phyloP scores from a whole-genome alignment of 2,329 filamentous ascomycete genomes.

The Karstenula rhodostoma region DNA sequence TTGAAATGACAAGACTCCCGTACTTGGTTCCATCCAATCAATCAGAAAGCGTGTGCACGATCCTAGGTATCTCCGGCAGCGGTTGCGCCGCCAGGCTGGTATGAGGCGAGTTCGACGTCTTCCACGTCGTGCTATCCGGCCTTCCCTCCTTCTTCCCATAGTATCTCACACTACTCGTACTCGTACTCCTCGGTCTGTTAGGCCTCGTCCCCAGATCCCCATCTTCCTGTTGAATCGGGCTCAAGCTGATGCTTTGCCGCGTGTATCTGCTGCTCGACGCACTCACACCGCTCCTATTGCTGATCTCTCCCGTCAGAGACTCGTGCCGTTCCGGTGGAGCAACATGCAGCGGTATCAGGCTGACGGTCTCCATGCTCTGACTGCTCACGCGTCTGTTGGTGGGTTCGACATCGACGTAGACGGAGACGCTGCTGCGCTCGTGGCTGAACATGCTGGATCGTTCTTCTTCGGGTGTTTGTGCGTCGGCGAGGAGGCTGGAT shows the following conservation, averaged over 20 bases:
- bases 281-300: slow-evolving; percentile 32
- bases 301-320: slow-evolving; percentile 21
- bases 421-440: slow-evolving; percentile 35
- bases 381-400: slow-evolving; percentile 29
- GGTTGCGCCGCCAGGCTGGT: slow-evolving; percentile 26
- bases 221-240: slow-evolving; percentile 30
- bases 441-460: slow-evolving; percentile 46
- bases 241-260: slow-evolving; percentile 32
- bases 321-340: slow-evolving; percentile 30
- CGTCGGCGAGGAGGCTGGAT: slow-evolving; percentile 35
- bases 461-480: slow-evolving; percentile 30
- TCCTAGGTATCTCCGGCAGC: slow-evolving; percentile 32
- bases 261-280: slow-evolving; percentile 22
- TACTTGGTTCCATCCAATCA: background rate
- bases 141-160: slow-evolving; percentile 27
- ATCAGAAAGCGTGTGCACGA: slow-evolving; percentile 39
- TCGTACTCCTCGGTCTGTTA: slow-evolving; percentile 37
- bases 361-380: slow-evolving; percentile 31
- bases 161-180: slow-evolving; percentile 37
- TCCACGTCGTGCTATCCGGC: slow-evolving; percentile 15
- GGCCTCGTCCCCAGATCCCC: slow-evolving; percentile 27
- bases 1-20: slow-evolving; percentile 22
- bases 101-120: slow-evolving; percentile 23
- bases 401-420: slow-evolving; percentile 39
- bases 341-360: slow-evolving; percentile 39